Evolutionary conservation across 352 stramenopile genomes (phyloP).

Genomic region (Pythium biforme): DNA sequence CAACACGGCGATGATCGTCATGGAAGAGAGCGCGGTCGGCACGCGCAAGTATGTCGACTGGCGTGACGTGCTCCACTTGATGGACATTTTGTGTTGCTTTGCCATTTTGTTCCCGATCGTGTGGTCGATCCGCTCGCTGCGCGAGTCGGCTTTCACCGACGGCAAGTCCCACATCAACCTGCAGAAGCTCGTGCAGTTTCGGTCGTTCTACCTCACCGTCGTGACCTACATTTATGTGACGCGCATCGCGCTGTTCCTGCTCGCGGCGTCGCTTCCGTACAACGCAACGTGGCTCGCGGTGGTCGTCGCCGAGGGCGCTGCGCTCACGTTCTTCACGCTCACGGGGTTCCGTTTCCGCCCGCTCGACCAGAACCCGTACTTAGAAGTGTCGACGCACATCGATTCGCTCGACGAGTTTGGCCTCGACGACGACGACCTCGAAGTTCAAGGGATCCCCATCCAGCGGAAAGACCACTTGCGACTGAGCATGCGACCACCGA

Average conservation of each 20-base stretch:
- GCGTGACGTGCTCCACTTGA: conserved; percentile 92
- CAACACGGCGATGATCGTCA: conserved; percentile 92
- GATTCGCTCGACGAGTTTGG: conserved; percentile 79
- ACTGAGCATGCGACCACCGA: conserved; percentile 24
- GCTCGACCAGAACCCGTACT: conserved; percentile 89
- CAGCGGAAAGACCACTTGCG: conserved; percentile 36
- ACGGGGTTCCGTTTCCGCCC: conserved; percentile 93
- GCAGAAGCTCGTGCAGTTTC: conserved; percentile 95
- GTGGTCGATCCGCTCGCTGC: conserved; percentile 91
- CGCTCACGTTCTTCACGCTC: conserved; percentile 91
- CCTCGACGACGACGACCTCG: conserved; percentile 48
- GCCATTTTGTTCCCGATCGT: conserved; percentile 96
- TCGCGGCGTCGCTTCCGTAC: conserved; percentile 92
- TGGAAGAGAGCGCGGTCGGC: conserved; percentile 80
- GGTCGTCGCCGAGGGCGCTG: conserved; percentile 71
- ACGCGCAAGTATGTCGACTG: conserved; percentile 66
- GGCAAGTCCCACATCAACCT: conserved; percentile 89
- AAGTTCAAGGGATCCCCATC: conserved; percentile 34
- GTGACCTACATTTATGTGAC: conserved; percentile 99
- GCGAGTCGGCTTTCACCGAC: conserved; percentile 79
- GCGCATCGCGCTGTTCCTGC: conserved; percentile 94
- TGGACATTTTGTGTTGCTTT: conserved; percentile 97
- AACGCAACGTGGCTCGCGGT: conserved; percentile 76
- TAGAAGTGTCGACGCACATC: conserved; percentile 74
- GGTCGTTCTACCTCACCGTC: conserved; percentile 96